A percentile compares a stretch with the other conserved stretches of the same genome.
These are phyloP conservation scores for Beauveria medogensis DNA, from an alignment of 2,329 filamentous ascomycete genomes.

Conservation along the genomic window DNA sequence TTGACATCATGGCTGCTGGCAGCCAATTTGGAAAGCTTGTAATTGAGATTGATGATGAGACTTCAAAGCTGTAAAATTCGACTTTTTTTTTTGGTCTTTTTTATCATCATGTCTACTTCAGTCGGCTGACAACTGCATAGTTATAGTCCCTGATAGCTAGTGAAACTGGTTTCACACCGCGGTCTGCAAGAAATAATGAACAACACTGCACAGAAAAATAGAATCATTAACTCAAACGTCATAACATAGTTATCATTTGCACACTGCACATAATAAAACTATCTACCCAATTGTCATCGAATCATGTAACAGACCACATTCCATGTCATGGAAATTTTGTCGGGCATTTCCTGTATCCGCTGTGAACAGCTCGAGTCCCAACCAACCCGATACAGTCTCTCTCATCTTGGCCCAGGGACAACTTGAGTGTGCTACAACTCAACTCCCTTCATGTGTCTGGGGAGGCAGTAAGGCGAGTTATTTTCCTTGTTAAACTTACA, in stretches of 20 bases:
- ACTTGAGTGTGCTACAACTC: too few relatives aligned
- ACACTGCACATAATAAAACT: too few relatives aligned
- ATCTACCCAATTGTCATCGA: too few relatives aligned
- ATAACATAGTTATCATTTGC: too few relatives aligned
- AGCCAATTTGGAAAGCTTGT: constrained; percentile 91
- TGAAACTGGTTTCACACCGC: not conserved
- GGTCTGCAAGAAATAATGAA: not conserved
- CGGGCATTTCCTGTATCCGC: too few relatives aligned
- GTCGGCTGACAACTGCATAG: not conserved
- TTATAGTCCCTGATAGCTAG: not conserved
- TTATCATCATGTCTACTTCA: not conserved
- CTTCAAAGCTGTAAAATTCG: constrained; percentile 31
- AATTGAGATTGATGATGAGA: constrained; percentile 52
- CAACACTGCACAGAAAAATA: not conserved
- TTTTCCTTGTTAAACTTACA: not conserved
- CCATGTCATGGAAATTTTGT: too few relatives aligned
- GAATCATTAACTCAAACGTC: too few relatives aligned
- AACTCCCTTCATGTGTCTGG: rapidly evolving
- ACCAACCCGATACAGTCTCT: too few relatives aligned
- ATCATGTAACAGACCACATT: too few relatives aligned
- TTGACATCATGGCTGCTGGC: constrained; percentile 79
- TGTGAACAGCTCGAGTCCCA: too few relatives aligned
- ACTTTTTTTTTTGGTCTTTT: too few relatives aligned
- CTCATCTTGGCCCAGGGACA: too few relatives aligned
- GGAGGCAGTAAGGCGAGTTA: not conserved